These are phyloP conservation scores for Urochloa ruziziensis DNA, from an alignment of 176 grass and related monocot species.

Conservation along the genomic window DNA sequence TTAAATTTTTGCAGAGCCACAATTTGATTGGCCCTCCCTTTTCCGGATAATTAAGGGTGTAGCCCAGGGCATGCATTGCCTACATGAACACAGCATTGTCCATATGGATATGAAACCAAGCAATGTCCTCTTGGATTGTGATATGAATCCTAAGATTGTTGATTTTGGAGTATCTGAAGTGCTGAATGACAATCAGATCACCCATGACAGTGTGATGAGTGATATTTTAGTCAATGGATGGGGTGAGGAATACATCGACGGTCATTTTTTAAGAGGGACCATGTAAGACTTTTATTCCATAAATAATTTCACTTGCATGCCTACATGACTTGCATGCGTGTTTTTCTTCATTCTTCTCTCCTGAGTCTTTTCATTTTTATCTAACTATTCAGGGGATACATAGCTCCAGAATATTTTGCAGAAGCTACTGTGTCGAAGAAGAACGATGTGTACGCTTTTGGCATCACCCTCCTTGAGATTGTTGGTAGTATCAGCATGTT, in stretches of 20 bases:
- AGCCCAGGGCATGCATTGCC: not conserved
- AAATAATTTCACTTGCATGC: not conserved
- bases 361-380: not conserved
- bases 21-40: not conserved
- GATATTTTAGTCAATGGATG: too few relatives aligned
- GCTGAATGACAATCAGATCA: not conserved
- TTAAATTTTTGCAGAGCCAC: not conserved
- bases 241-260: too few relatives aligned
- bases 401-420: not conserved
- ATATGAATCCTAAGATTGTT: not conserved
- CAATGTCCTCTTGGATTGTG: not conserved
- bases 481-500: not conserved
- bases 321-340: too few relatives aligned
- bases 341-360: not conserved
- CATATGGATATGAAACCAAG: not conserved
- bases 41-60: not conserved
- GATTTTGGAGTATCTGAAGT: not conserved
- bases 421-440: not conserved
- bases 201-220: too few relatives aligned
- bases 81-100: not conserved
- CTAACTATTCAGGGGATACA: not conserved
- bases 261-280: not conserved
- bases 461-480: not conserved
- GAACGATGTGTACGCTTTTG: not conserved
- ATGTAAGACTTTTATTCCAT: not conserved